A percentile compares a stretch with the other conserved stretches of the same genome.
Evolutionary conservation across 106 monocot species (phyloP).

Genomic region (Phalaenopsis equestris): DNA sequence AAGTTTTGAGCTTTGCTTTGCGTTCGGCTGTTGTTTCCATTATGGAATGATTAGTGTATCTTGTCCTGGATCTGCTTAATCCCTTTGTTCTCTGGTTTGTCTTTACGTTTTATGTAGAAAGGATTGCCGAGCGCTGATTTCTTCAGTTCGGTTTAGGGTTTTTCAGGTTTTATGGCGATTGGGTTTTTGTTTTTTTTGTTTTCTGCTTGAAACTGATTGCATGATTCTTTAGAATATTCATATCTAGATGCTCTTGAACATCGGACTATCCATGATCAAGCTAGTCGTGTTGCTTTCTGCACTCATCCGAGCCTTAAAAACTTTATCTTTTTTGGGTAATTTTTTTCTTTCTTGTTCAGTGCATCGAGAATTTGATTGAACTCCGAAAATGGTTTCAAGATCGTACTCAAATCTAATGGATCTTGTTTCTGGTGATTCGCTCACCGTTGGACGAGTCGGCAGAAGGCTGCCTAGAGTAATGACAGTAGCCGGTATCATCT

Average conservation of each 20-base stretch:
- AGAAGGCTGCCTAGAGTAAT: constrained; percentile 37
- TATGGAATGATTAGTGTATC: not conserved
- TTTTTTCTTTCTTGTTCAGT: not conserved
- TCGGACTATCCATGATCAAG: not conserved
- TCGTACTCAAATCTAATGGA: constrained; percentile 46
- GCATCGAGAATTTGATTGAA: not conserved
- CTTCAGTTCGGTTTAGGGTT: not conserved
- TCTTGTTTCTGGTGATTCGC: constrained; percentile 29
- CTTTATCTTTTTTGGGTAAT: not conserved
- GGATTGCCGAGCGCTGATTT: not conserved
- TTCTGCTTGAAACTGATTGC: too few relatives aligned
- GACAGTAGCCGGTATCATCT: constrained; percentile 44
- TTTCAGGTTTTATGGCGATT: not conserved
- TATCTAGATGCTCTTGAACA: too few relatives aligned
- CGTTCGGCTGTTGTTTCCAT: not conserved
- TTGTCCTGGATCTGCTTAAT: not conserved
- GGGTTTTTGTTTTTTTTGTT: not conserved
- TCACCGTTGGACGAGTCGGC: constrained; percentile 16
- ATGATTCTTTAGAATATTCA: too few relatives aligned
- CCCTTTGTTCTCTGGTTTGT: not conserved
- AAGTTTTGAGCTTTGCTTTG: not conserved
- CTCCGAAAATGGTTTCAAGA: constrained; percentile 33
- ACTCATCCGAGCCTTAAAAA: not conserved
- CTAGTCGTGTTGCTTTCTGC: not conserved
- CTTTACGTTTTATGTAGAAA: not conserved